These are phyloP conservation scores for Lipomyces chichibuensis DNA, from an alignment of 805 yeast genomes.

Conservation along the genomic window DNA sequence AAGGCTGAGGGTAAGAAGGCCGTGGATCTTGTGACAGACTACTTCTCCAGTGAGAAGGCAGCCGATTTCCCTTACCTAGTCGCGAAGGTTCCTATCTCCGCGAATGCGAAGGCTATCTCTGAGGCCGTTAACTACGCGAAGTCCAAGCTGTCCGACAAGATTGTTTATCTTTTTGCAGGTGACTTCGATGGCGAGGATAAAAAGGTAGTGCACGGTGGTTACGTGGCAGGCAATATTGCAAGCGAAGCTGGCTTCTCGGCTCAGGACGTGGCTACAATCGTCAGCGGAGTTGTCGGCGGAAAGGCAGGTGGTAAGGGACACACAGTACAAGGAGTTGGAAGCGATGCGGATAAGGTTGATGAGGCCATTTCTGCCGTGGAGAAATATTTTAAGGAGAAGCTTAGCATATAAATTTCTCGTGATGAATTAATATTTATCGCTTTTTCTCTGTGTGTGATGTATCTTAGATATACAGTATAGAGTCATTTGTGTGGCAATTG, in stretches of 20 bases:
- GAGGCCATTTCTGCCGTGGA: constrained; percentile 75
- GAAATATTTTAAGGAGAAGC: constrained; percentile 55
- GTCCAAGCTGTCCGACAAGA: constrained; percentile 70
- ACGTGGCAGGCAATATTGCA: constrained; percentile 71
- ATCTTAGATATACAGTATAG: neutral
- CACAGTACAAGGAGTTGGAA: constrained; percentile 96
- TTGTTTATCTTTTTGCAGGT: constrained; percentile 81
- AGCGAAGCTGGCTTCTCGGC: constrained; percentile 73
- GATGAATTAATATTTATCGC: neutral
- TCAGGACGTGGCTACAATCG: constrained; percentile 67
- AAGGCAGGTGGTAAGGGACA: constrained; percentile 98
- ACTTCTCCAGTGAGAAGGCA: constrained; percentile 59
- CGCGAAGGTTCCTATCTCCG: constrained; percentile 65
- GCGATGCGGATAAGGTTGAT: constrained; percentile 66
- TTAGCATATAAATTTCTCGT: constrained; percentile 12
- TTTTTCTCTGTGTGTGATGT: neutral
- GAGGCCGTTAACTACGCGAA: constrained; percentile 88
- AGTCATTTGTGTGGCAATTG: too few relatives aligned
- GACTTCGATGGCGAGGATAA: constrained; percentile 47
- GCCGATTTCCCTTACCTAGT: constrained; percentile 58
- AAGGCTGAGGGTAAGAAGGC: constrained; percentile 85
- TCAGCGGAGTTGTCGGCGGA: constrained; percentile 82
- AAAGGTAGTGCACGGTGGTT: constrained; percentile 95
- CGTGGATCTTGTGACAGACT: constrained; percentile 71
- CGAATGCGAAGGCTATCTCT: constrained; percentile 91